Conservation (phyloP, 2,329 filamentous ascomycete species). For the Neopestalotiopsis clavispora region DNA sequence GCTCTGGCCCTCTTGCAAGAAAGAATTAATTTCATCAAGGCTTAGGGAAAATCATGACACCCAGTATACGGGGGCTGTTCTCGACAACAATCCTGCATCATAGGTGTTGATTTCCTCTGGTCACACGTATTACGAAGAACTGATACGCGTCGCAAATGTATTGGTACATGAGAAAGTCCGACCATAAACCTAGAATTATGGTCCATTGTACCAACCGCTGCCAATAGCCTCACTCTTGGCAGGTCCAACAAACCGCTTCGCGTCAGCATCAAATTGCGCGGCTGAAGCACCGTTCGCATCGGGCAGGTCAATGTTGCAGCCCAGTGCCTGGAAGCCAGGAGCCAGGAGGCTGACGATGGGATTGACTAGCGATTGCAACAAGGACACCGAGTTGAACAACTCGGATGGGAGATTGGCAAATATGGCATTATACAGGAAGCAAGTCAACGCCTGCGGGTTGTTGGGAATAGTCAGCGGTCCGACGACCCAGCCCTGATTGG, state of each 20-base stretch:
- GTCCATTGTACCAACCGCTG: conserved; percentile 9
- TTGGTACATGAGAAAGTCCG: too few relatives aligned
- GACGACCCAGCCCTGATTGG: conserved; percentile 20
- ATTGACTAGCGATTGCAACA: conserved; percentile 19
- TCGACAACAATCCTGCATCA: too few relatives aligned
- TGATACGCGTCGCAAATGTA: too few relatives aligned
- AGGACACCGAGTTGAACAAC: conserved; percentile 18
- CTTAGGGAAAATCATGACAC: too few relatives aligned
- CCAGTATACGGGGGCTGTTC: too few relatives aligned
- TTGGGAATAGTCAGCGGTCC: conserved; percentile 21
- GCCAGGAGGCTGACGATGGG: conserved; percentile 15
- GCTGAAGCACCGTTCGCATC: conserved; percentile 12
- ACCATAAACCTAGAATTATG: neutral
- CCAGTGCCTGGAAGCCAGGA: conserved; percentile 22
- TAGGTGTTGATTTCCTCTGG: too few relatives aligned
- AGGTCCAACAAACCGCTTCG: neutral
- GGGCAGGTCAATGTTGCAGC: conserved; percentile 19
- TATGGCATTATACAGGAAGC: conserved; percentile 24
- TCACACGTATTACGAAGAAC: too few relatives aligned
- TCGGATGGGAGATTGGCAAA: conserved; percentile 23
- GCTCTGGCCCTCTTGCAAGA: too few relatives aligned
- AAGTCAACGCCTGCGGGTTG: conserved; percentile 20
- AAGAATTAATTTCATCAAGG: too few relatives aligned
- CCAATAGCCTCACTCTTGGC: conserved; percentile 14
- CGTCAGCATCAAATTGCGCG: conserved; percentile 2